A percentile compares a stretch with the other conserved stretches of the same genome.
phyloP scores from a whole-genome alignment of 768 basidiomycete species.

The Leccinum ochraceum region DNA sequence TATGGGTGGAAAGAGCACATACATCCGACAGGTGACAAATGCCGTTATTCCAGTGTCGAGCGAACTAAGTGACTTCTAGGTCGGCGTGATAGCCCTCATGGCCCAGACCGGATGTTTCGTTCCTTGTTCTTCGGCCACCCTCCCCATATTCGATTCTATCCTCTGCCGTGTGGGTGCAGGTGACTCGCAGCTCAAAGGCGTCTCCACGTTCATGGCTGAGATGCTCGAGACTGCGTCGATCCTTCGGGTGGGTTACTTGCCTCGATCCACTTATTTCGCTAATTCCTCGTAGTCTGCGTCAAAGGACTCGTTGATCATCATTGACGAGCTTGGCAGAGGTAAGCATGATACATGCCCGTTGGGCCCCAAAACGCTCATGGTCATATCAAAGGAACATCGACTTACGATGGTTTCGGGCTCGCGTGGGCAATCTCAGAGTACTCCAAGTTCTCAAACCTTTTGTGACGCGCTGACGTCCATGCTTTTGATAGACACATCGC shows the following conservation, averaged over 20 bases:
- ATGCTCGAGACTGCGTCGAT: constrained; percentile 99
- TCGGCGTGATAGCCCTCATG: constrained; percentile 96
- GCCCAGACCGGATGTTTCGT: constrained; percentile 96
- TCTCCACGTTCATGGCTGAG: constrained; percentile 99
- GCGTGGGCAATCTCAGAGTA: constrained; percentile 99
- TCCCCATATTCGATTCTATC: constrained; percentile 96
- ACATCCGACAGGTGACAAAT: constrained; percentile 78
- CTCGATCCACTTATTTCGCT: neutral
- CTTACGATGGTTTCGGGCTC: constrained; percentile 95
- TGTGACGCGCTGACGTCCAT: neutral
- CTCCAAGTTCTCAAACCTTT: constrained; percentile 23
- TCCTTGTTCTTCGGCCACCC: constrained; percentile 79
- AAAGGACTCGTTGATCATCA: constrained; percentile 91
- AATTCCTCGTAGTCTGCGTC: constrained; percentile 70
- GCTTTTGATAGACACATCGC: constrained; percentile 75
- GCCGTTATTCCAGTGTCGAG: neutral
- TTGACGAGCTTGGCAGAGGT: constrained; percentile 96
- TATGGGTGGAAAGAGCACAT: constrained; percentile 99
- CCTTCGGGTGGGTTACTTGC: constrained; percentile 58
- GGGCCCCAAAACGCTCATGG: constrained; percentile 6
- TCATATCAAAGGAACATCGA: constrained; percentile 72
- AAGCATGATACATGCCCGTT: constrained; percentile 6
- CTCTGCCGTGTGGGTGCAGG: constrained; percentile 96
- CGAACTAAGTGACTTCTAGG: constrained; percentile 40
- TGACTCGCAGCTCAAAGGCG: constrained; percentile 95